Conservation (phyloP, 257 asterid genomes). For the Parsonsia alboflavescens region DNA sequence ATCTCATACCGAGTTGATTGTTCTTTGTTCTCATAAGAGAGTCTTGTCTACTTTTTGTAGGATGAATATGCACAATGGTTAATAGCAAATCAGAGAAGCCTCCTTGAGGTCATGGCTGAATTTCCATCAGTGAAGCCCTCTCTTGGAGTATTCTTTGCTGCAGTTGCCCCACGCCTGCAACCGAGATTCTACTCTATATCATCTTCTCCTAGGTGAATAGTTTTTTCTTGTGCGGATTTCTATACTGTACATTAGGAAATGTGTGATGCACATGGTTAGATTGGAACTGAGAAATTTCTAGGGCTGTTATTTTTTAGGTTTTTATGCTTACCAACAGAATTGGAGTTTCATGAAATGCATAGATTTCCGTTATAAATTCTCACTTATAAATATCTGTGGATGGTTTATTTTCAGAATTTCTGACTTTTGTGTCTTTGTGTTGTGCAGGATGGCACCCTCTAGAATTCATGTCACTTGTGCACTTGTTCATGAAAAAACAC, state of each 20-base stretch:
- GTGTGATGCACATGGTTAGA: not conserved
- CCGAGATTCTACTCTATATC: slow-evolving; percentile 96
- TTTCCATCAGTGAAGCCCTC: slow-evolving; percentile 93
- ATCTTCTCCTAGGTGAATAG: slow-evolving; percentile 83
- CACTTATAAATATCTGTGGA: not conserved
- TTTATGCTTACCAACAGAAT: not conserved
- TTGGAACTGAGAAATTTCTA: not conserved
- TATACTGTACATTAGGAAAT: not conserved
- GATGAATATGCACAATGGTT: slow-evolving; percentile 86
- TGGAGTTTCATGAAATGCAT: not conserved
- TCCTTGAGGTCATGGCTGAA: slow-evolving; percentile 89
- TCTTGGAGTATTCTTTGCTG: slow-evolving; percentile 95
- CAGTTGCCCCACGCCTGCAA: slow-evolving; percentile 86
- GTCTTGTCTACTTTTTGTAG: slow-evolving; percentile 35
- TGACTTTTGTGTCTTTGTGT: slow-evolving; percentile 5
- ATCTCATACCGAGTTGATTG: not conserved
- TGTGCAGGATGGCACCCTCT: slow-evolving; percentile 57
- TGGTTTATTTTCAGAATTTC: slow-evolving; percentile 1
- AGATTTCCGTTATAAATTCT: not conserved
- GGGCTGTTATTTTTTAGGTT: not conserved
- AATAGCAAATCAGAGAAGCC: slow-evolving; percentile 76
- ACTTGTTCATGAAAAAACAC: slow-evolving; percentile 78
- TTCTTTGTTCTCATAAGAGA: slow-evolving; percentile 25
- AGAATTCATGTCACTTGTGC: slow-evolving; percentile 97
- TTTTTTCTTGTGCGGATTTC: slow-evolving; percentile 7